Conservation (phyloP, 306 rosid genomes). For the Glycine tomentella region DNA sequence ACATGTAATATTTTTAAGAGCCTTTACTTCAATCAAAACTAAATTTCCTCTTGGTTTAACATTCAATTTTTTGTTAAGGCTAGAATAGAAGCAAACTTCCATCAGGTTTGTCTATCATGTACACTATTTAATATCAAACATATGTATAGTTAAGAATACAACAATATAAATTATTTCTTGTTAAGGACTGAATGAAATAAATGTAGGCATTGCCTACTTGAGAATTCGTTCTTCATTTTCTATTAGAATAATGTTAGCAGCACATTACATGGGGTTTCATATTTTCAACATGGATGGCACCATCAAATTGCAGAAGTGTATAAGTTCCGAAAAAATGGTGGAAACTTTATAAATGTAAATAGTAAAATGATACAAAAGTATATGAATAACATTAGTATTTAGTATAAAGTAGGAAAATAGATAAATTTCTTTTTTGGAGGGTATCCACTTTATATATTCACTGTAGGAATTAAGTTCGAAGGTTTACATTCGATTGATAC, state of each 20-base stretch:
- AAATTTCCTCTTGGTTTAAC: background rate
- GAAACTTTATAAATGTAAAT: background rate
- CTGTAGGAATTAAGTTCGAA: background rate
- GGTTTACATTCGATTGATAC: background rate
- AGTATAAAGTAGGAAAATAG: background rate
- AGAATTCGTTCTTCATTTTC: background rate
- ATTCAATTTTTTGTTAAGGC: background rate
- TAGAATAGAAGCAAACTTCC: background rate
- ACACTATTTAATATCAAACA: background rate
- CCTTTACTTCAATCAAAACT: background rate
- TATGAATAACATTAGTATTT: background rate
- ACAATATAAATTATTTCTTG: background rate
- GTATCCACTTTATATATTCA: background rate
- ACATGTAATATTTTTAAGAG: background rate
- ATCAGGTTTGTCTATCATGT: background rate
- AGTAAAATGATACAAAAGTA: background rate
- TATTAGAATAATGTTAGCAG: background rate
- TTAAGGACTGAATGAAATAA: background rate
- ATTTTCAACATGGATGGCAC: background rate
- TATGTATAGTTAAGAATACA: background rate
- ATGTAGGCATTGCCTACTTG: background rate
- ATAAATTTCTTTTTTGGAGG: background rate
- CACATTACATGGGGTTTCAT: background rate
- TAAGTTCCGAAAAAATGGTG: background rate
- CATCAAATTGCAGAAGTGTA: background rate